A percentile compares a stretch with the other conserved stretches of the same genome.
phyloP scores from a whole-genome alignment of 805 yeast genomes.

The Hanseniaspora thailandica region DNA sequence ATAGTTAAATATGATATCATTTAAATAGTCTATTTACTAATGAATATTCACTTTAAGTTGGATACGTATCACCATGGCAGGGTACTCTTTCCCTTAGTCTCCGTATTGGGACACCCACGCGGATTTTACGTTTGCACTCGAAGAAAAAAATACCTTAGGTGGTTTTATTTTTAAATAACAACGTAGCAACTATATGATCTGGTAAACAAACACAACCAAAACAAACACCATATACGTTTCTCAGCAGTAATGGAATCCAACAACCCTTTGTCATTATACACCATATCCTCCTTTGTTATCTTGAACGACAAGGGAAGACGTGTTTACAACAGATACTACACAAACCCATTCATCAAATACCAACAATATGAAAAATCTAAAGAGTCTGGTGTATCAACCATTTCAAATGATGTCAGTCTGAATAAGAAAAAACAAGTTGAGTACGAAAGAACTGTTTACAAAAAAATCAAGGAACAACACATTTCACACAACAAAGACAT shows the following conservation, averaged over 20 bases:
- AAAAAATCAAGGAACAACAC: constrained; percentile 53
- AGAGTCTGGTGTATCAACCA: constrained; percentile 22
- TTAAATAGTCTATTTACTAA: no score
- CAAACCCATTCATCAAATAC: constrained; percentile 41
- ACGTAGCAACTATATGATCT: no score
- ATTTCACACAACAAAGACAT: constrained; percentile 38
- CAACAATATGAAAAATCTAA: constrained; percentile 10
- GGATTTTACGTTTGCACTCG: no score
- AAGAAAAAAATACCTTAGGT: no score
- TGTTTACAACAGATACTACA: constrained; percentile 74
- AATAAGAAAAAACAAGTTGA: constrained; percentile 53
- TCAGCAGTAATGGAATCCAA: constrained; percentile 15
- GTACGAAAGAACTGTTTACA: constrained; percentile 62
- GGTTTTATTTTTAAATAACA: no score
- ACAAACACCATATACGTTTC: background rate
- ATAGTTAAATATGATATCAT: no score
- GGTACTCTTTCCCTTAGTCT: no score
- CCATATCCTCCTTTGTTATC: constrained; percentile 68
- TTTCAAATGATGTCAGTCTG: constrained; percentile 25
- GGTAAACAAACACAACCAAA: background rate
- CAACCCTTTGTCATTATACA: constrained; percentile 53
- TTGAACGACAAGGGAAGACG: constrained; percentile 74
- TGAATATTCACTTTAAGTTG: no score
- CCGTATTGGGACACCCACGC: no score
- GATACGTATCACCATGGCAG: no score